Evolutionary conservation across 352 stramenopile species (phyloP).

Genomic region (Phytophthora citricola): DNA sequence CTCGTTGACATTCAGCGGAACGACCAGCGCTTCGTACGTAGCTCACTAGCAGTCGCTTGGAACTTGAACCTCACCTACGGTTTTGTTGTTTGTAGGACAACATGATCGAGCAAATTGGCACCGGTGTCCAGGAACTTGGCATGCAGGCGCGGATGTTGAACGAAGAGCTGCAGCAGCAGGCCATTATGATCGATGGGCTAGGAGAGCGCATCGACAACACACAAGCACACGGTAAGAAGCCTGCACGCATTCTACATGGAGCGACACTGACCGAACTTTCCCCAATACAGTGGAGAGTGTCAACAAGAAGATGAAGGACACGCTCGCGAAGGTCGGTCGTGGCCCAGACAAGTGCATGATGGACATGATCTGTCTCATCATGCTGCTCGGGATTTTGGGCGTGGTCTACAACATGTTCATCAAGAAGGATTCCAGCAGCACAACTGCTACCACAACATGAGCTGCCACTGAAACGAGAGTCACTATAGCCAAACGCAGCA

Average conservation of each 20-base stretch:
- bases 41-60: neutral
- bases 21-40: conserved; percentile 83
- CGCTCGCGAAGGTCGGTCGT: conserved; percentile 70
- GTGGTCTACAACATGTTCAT: conserved; percentile 92
- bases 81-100: conserved; percentile 55
- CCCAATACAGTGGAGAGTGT: conserved; percentile 74
- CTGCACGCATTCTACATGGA: neutral
- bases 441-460: conserved; percentile 38
- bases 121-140: conserved; percentile 78
- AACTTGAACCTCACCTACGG: conserved; percentile 1
- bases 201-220: conserved; percentile 85
- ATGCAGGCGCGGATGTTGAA: conserved; percentile 80
- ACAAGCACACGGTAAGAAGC: conserved; percentile 63
- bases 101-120: conserved; percentile 88
- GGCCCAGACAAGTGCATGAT: conserved; percentile 90
- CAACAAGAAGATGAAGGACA: conserved; percentile 90
- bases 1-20: conserved; percentile 84
- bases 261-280: conserved; percentile 10
- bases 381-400: conserved; percentile 83
- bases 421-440: conserved; percentile 57
- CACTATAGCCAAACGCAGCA: neutral
- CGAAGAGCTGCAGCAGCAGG: conserved; percentile 86
- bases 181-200: conserved; percentile 88
- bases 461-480: conserved; percentile 1
- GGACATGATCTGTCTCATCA: conserved; percentile 90